Percentiles rank a stretch among this genome's conserved stretches.
These are phyloP conservation scores for Zygotorulaspora sp. DNA, from an alignment of 805 yeast species.

Conservation along the genomic window DNA sequence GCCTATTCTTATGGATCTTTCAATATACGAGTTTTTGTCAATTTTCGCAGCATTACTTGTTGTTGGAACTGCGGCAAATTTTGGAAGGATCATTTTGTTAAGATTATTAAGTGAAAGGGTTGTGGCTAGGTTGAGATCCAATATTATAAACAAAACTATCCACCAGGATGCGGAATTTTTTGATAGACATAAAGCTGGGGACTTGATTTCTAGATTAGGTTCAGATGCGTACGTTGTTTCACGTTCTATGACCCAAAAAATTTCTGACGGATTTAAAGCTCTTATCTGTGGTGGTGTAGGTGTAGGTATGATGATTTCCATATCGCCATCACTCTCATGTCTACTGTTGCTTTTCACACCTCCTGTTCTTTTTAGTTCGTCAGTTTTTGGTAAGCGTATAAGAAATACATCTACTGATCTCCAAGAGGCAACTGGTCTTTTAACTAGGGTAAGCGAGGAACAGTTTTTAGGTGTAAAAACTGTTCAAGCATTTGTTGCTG, in stretches of 20 bases:
- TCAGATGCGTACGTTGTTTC: constrained; percentile 89
- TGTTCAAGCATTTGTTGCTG: constrained; percentile 89
- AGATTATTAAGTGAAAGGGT: constrained; percentile 74
- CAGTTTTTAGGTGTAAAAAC: constrained; percentile 83
- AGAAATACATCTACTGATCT: constrained; percentile 69
- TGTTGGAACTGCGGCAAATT: constrained; percentile 66
- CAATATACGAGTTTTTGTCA: constrained; percentile 53
- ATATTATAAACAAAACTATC: constrained; percentile 70
- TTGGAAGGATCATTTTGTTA: constrained; percentile 54
- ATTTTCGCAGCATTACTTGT: constrained; percentile 55
- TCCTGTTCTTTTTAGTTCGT: constrained; percentile 69
- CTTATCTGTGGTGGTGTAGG: constrained; percentile 80
- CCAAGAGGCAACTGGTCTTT: constrained; percentile 80
- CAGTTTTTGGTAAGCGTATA: constrained; percentile 77
- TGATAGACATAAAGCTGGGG: constrained; percentile 93
- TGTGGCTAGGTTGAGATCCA: constrained; percentile 76
- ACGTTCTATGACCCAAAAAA: constrained; percentile 81
- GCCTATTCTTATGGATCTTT: constrained; percentile 46
- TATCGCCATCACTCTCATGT: constrained; percentile 74
- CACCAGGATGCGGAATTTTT: constrained; percentile 90
- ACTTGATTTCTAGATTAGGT: constrained; percentile 81
- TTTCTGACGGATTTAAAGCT: constrained; percentile 87
- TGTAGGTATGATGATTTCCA: constrained; percentile 82
- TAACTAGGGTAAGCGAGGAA: constrained; percentile 90
- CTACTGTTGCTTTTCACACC: constrained; percentile 79